A percentile compares a stretch with the other conserved stretches of the same genome.
These are phyloP conservation scores for Obelidium mucronatum DNA, from an alignment of 192 early-diverging fungal species.

Conservation along the genomic window DNA sequence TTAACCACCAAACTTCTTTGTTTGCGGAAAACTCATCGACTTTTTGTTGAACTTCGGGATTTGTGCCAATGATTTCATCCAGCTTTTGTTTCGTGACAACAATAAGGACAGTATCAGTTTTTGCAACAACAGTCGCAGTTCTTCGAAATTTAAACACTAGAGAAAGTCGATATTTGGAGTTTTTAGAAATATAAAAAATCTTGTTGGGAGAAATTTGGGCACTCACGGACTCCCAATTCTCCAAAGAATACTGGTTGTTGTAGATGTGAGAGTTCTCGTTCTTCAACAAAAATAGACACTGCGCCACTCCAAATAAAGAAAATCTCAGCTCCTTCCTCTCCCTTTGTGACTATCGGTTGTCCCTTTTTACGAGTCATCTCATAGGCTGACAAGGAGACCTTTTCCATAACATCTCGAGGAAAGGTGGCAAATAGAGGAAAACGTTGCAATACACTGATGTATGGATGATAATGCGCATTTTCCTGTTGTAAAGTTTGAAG, in stretches of 20 bases:
- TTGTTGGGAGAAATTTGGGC: too few species aligned
- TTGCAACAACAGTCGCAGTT: constrained; percentile 46
- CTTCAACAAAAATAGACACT: constrained; percentile 38
- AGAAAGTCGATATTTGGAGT: neutral
- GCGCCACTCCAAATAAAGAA: constrained; percentile 47
- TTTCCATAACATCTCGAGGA: constrained; percentile 42
- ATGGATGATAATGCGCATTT: constrained; percentile 4
- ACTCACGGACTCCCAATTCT: constrained; percentile 51
- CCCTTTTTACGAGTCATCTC: constrained; percentile 44
- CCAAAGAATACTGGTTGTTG: constrained; percentile 44
- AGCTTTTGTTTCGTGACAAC: constrained; percentile 54
- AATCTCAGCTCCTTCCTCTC: constrained; percentile 52
- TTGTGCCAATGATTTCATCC: constrained; percentile 25
- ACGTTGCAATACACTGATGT: constrained; percentile 32
- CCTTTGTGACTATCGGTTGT: constrained; percentile 49
- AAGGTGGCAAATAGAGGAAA: constrained; percentile 55
- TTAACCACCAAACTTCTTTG: constrained; percentile 39
- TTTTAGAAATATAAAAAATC: neutral
- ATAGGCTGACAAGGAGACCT: constrained; percentile 29
- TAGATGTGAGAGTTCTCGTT: constrained; percentile 23
- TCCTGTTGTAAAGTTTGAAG: neutral
- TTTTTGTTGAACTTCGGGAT: constrained; percentile 28
- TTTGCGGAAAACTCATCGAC: constrained; percentile 30
- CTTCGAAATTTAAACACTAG: constrained; percentile 33
- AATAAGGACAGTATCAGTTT: constrained; percentile 42